Conservation (phyloP, 768 basidiomycete genomes). For the Botryobasidium botryosum region DNA sequence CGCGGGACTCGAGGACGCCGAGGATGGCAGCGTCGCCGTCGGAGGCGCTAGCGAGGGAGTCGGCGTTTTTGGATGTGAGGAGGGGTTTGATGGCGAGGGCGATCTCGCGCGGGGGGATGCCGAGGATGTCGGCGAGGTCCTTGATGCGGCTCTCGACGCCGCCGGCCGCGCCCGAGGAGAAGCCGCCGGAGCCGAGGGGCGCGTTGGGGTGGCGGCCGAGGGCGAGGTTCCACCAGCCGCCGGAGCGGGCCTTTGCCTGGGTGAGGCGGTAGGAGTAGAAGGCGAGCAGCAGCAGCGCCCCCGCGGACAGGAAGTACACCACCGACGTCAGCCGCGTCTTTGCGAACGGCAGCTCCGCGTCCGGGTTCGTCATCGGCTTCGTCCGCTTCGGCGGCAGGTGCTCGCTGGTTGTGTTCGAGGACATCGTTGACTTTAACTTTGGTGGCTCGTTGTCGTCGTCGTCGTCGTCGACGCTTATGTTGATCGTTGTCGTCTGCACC, state of each 20-base stretch:
- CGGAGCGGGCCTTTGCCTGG: constrained; percentile 8
- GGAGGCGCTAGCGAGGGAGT: neutral
- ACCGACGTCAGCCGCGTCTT: too few species aligned
- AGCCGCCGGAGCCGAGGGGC: constrained; percentile 3
- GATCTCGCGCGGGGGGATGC: neutral
- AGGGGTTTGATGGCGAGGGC: neutral
- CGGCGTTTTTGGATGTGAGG: neutral
- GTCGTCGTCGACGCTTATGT: too few species aligned
- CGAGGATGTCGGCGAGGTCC: neutral
- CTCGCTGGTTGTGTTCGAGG: neutral
- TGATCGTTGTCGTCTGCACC: too few species aligned
- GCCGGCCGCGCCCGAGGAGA: too few species aligned
- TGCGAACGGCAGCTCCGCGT: too few species aligned
- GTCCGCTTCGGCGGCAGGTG: constrained; percentile 6
- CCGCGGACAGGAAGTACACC: constrained; percentile 8
- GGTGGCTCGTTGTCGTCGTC: too few species aligned
- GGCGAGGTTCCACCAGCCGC: constrained; percentile 11
- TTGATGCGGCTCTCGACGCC: neutral
- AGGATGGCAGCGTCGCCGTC: neutral
- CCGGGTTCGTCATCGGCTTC: neutral
- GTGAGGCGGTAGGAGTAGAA: constrained; percentile 12
- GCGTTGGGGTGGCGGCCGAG: constrained; percentile 7
- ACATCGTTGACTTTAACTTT: too few species aligned
- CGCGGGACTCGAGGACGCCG: neutral
- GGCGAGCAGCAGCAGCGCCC: constrained; percentile 1